Percentiles rank a stretch among this genome's conserved stretches.
Evolutionary conservation across 129 eudicot genomes (phyloP).

Genomic region (Solidago caesia): DNA sequence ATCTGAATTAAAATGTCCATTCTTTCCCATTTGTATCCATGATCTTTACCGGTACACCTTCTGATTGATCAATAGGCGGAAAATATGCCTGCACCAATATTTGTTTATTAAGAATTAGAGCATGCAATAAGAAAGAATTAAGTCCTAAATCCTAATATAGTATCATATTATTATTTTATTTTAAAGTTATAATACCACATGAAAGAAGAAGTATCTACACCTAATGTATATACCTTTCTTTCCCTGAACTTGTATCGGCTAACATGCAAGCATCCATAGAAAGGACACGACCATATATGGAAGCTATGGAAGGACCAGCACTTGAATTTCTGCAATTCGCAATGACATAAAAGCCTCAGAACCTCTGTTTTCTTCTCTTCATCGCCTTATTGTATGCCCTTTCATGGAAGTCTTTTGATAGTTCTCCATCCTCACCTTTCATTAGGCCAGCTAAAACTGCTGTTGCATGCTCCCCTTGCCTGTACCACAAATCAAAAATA

Average conservation of each 20-base stretch:
- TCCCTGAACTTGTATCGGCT: too few relatives aligned
- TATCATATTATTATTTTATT: too few relatives aligned
- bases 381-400: constrained; percentile 79
- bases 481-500: constrained; percentile 29
- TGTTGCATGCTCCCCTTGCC: constrained; percentile 98
- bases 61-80: constrained; percentile 75
- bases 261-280: constrained; percentile 91
- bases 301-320: constrained; percentile 58
- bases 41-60: constrained; percentile 77
- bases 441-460: constrained; percentile 96
- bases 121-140: constrained; percentile 1
- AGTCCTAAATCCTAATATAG: too few relatives aligned
- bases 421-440: constrained; percentile 82
- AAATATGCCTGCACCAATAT: constrained; percentile 68
- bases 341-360: not conserved
- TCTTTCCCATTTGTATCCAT: constrained; percentile 90
- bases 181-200: too few relatives aligned
- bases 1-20: constrained; percentile 97
- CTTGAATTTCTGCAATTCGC: constrained; percentile 46
- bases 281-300: constrained; percentile 78
- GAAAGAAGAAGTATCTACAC: too few relatives aligned
- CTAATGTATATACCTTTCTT: too few relatives aligned
- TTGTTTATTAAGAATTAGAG: constrained; percentile 13
- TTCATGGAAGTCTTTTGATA: constrained; percentile 66
- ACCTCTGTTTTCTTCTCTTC: constrained; percentile 57